Conservation (phyloP, 1,139 yeast genomes). For the Diutina scorzettiae region DNA sequence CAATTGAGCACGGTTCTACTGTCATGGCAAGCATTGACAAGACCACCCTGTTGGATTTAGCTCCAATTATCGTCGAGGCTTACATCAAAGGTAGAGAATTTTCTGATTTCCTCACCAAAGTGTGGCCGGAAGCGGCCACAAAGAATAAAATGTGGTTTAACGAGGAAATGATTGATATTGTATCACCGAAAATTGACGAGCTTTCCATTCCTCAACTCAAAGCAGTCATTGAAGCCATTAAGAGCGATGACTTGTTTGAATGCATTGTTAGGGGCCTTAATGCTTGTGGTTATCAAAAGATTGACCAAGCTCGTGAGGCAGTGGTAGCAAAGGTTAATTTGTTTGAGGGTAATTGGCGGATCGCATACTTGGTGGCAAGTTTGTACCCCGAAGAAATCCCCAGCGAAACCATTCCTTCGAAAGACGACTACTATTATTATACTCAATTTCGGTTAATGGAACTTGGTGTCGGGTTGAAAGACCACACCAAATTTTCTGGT, state of each 20-base stretch:
- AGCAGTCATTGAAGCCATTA: constrained; percentile 11
- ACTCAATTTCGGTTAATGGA: not conserved
- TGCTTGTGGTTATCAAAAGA: not conserved
- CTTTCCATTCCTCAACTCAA: constrained; percentile 38
- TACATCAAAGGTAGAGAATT: constrained; percentile 51
- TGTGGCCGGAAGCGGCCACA: constrained; percentile 28
- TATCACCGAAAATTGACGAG: constrained; percentile 27
- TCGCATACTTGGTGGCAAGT: not conserved
- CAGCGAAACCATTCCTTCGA: not conserved
- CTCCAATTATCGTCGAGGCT: constrained; percentile 31
- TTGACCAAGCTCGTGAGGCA: not conserved
- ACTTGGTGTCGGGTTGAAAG: not conserved
- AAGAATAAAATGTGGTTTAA: constrained; percentile 17
- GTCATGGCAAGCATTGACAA: constrained; percentile 2
- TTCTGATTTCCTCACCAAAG: constrained; percentile 28
- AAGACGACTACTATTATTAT: not conserved
- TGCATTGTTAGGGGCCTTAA: constrained; percentile 28
- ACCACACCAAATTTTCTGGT: not conserved
- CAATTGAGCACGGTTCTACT: constrained; percentile 8
- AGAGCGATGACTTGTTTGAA: constrained; percentile 10
- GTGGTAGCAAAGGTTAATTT: not conserved
- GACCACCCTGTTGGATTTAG: constrained; percentile 13
- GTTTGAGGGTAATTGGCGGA: not conserved
- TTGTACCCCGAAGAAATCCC: not conserved
- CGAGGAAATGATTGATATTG: constrained; percentile 18